Conservation (phyloP, 257 asterid genomes). For the Lycium ferocissimum region DNA sequence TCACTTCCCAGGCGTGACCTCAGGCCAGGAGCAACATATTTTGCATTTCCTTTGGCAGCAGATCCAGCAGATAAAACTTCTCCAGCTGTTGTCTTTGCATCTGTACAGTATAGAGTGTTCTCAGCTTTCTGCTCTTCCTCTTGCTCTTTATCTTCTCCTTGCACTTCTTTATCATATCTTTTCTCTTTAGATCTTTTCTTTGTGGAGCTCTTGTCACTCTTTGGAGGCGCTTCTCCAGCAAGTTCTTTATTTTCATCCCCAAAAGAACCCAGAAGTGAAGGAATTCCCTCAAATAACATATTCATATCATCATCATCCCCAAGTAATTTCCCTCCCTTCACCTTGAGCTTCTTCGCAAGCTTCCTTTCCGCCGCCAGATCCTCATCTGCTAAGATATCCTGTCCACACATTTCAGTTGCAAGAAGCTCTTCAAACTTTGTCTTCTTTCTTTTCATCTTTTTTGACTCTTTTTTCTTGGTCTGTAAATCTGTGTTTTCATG, state of each 20-base stretch:
- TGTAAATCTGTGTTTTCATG: conserved; percentile 41
- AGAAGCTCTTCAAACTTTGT: conserved; percentile 52
- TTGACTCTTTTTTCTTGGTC: conserved; percentile 33
- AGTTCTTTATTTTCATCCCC: conserved; percentile 35
- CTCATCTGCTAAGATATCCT: conserved; percentile 43
- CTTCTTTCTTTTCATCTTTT: conserved; percentile 44
- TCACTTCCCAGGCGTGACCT: conserved; percentile 61
- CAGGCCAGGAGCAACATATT: conserved; percentile 76
- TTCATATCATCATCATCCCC: conserved; percentile 65
- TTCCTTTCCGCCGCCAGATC: conserved; percentile 65
- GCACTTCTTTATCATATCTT: conserved; percentile 35
- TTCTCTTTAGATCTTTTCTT: conserved; percentile 25
- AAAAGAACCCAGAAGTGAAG: conserved; percentile 45
- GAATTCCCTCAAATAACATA: conserved; percentile 58
- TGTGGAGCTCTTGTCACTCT: conserved; percentile 30
- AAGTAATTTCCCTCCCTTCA: conserved; percentile 68
- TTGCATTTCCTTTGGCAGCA: conserved; percentile 38
- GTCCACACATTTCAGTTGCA: conserved; percentile 45
- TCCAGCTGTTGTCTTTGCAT: conserved; percentile 36
- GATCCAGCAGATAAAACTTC: conserved; percentile 37
- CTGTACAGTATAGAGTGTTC: conserved; percentile 39
- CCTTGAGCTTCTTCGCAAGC: conserved; percentile 86
- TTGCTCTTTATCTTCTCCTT: conserved; percentile 25
- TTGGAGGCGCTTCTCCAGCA: conserved; percentile 30
- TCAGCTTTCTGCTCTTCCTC: conserved; percentile 43